phyloP scores from a whole-genome alignment of 2,329 filamentous ascomycete genomes.

The Sporothrix luriei region DNA sequence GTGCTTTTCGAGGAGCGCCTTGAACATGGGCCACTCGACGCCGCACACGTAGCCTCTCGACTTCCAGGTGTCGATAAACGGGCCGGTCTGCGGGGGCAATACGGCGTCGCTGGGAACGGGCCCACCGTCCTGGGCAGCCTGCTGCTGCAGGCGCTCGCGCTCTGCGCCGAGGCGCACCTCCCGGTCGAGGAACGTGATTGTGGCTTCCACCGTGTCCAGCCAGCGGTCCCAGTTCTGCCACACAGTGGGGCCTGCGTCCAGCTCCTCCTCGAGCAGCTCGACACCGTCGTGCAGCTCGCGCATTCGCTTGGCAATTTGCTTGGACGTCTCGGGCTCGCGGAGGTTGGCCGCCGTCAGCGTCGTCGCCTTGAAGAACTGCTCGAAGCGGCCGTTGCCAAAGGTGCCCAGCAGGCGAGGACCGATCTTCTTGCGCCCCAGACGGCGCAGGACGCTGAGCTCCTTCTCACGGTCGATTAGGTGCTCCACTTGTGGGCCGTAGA shows the following conservation, averaged over 20 bases:
- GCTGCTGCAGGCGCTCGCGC: conserved; percentile 39
- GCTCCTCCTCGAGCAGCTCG: conserved; percentile 77
- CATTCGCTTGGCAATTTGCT: conserved; percentile 96
- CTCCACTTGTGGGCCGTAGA: conserved; percentile 94
- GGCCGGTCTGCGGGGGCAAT: conserved; percentile 9
- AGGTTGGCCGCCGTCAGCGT: conserved; percentile 77
- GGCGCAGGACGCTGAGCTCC: conserved; percentile 81
- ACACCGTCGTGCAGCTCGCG: conserved; percentile 92
- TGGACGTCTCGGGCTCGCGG: conserved; percentile 78
- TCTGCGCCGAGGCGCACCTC: conserved; percentile 54
- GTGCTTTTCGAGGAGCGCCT: conserved; percentile 73
- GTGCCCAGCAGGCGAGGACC: conserved; percentile 88
- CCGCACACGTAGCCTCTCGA: conserved; percentile 77
- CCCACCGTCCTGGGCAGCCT: not conserved
- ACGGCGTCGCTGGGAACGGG: not conserved
- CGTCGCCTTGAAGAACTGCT: conserved; percentile 86
- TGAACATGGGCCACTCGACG: conserved; percentile 78
- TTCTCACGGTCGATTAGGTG: conserved; percentile 93
- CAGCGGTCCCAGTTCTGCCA: conserved; percentile 96
- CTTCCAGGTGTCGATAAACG: conserved; percentile 59
- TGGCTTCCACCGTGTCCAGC: conserved; percentile 67
- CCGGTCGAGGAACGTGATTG: conserved; percentile 59
- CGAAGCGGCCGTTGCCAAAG: conserved; percentile 92
- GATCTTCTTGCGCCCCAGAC: conserved; percentile 88
- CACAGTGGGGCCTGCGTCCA: conserved; percentile 75